Evolutionary conservation across 306 rosid genomes (phyloP).

Genomic region (Casuarina glauca): DNA sequence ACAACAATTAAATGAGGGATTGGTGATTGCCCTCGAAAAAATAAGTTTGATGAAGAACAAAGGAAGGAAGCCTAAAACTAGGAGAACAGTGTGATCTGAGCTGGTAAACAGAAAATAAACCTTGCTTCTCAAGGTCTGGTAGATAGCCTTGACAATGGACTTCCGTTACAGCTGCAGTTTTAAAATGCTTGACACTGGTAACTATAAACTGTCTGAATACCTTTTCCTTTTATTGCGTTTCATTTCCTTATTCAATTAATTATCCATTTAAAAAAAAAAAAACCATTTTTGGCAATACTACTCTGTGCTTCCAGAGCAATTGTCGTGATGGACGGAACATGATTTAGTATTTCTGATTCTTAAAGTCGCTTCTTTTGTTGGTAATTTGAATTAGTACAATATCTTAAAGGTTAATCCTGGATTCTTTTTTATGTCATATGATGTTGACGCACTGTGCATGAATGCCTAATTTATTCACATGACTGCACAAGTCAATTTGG

Average conservation of each 20-base stretch:
- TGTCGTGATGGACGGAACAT: not conserved
- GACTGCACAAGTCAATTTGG: not conserved
- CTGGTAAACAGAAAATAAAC: not conserved
- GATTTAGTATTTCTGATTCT: not conserved
- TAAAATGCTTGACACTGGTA: not conserved
- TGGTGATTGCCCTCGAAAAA: slow-evolving; percentile 42
- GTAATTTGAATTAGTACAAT: not conserved
- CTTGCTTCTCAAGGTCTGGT: not conserved
- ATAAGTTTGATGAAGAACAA: slow-evolving; percentile 17
- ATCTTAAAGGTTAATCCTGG: not conserved
- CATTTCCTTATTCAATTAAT: not conserved
- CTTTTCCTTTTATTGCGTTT: not conserved
- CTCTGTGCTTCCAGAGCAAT: not conserved
- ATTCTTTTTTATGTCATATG: not conserved
- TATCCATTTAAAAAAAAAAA: not conserved
- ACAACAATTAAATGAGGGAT: slow-evolving; percentile 31
- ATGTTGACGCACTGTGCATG: not conserved
- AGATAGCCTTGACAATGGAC: not conserved
- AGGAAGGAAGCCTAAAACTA: slow-evolving; percentile 1
- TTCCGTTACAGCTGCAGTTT: not conserved
- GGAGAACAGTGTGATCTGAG: not conserved
- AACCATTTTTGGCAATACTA: no score
- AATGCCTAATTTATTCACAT: not conserved
- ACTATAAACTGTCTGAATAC: not conserved
- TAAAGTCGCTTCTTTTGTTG: not conserved